Conservation (phyloP, 768 basidiomycete species). For the Pleurotus ostreatus region DNA sequence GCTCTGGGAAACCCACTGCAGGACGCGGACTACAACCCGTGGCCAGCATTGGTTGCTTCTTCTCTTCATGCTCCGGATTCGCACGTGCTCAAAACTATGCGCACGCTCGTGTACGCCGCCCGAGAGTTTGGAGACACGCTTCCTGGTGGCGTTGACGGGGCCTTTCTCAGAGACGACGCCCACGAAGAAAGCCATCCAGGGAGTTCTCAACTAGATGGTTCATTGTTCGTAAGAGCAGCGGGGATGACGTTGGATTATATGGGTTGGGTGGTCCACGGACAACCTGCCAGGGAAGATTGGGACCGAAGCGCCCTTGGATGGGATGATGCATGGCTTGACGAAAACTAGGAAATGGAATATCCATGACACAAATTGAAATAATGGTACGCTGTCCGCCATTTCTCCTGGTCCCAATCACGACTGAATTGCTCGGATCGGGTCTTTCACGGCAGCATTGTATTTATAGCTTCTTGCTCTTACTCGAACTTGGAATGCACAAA, state of each 20-base stretch:
- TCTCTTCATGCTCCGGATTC: slow-evolving; percentile 47
- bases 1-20: slow-evolving; percentile 32
- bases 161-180: slow-evolving; percentile 28
- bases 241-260: slow-evolving; percentile 51
- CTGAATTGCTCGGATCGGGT: too few relatives aligned
- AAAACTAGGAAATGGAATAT: neutral
- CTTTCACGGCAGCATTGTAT: too few relatives aligned
- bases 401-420: neutral
- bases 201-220: slow-evolving; percentile 44
- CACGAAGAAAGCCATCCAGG: slow-evolving; percentile 42
- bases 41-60: slow-evolving; percentile 44
- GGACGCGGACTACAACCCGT: slow-evolving; percentile 42
- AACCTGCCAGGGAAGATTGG: slow-evolving; percentile 42
- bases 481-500: neutral
- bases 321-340: slow-evolving; percentile 49
- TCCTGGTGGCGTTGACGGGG: slow-evolving; percentile 37
- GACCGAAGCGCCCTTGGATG: slow-evolving; percentile 56
- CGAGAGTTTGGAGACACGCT: slow-evolving; percentile 40
- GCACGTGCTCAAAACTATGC: slow-evolving; percentile 47
- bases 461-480: too few relatives aligned
- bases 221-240: slow-evolving; percentile 53
- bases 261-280: slow-evolving; percentile 53
- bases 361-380: too few relatives aligned
- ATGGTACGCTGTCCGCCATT: too few relatives aligned
- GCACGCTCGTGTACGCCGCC: slow-evolving; percentile 45